Base-by-base conservation (phyloP, 495 filamentous ascomycete genomes). In the Penicillium roqueforti region DNA sequence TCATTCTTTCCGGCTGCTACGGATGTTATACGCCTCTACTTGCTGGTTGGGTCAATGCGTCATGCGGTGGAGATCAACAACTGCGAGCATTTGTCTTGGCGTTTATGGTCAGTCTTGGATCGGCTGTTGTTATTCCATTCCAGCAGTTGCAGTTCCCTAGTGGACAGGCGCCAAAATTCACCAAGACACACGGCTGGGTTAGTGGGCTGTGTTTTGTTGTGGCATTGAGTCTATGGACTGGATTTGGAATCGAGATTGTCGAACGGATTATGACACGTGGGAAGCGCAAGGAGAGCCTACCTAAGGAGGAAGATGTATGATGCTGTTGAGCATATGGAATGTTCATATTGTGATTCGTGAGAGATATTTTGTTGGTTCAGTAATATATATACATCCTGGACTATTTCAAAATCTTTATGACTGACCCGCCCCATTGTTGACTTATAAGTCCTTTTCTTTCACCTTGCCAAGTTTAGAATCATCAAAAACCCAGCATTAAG, bases 81-180 rank as follows among this genome's bases (percentile, higher is more conserved):
- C 26, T 63, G 7, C 39, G 57, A 42, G 60, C 60, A 9, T 54
- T 63, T 34, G 56, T 49, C 2, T 31, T 56, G n/a, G 53, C 56
- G 16, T 60, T 63, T 14, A 60, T 63, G 57, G 51, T 54, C 26
- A 53, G 46, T 28, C 37, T 63, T 31, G 60, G 54, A 28, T 54
- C 38, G 10, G 57, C 58, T 39, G 54, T 63, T 42, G 58, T 57
- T 1, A 60, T 55, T 18, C 51, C 52, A 3, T 59, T 55, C 36
- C 56, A 59, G 29, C 56, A 59, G 26, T 39, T 26, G 7, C 51
- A 55, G 28, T 54, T 59, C 6, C 51, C 56, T 11, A 59, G 51
- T 31, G 34, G 48, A 22, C 14, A 54, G 19, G 52, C 43, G 16
- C 43, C 43, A 3, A 41, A 20, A 14, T 54, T 54, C 18, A 14